Base-by-base conservation (phyloP, 208 protist species). In the Acanthamoeba castellanii region DNA sequence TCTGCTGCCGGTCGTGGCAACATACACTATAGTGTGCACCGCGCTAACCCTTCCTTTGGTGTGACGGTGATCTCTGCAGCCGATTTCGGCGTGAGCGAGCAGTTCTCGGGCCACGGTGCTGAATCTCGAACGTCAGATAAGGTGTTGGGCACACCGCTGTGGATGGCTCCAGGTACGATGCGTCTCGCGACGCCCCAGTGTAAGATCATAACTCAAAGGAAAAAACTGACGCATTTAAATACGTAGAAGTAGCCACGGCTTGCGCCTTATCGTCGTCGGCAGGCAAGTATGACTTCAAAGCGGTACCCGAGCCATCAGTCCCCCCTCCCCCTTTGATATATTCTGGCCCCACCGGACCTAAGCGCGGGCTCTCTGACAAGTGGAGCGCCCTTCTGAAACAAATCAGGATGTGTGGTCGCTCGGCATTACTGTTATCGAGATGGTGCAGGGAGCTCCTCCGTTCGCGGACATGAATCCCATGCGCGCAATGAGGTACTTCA, bases 51-150 rank as follows among this genome's bases (percentile, higher is more conserved):
- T n/a, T n/a, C n/a, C n/a, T n/a, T n/a, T n/a, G n/a, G n/a, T n/a
- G n/a, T n/a, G n/a, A n/a, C n/a, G n/a, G n/a, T n/a, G n/a, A 95
- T 96, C 20, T 27, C 95, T 42, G 30, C 88, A 93, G 88, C 88
- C 88, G 88, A 93, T 25, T 93, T 93, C 47, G 88, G 88, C 27
- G 88, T 93, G 22, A 78, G 61, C 37, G 88, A 93, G 30, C 88
- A 93, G 66, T 93, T 93, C 27, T 55, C 61, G 22, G 88, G 64
- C 9, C 61, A 70, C 27, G 88, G 55, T 22, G 52, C 61, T n/a
- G 27, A 93, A n/a, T 93, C 88, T 2, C 55, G 88, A 4, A 93
- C 52, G 42, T 93, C 88, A 11, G 88, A 70, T 42, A 93, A 93
- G 27, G 88, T 93, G 8, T 20, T 89, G 82, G 82, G 82, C 82